Percentiles rank a stretch among this genome's conserved stretches.
Conservation (phyloP, 805 yeast species). For the Teunomyces kruisii region DNA sequence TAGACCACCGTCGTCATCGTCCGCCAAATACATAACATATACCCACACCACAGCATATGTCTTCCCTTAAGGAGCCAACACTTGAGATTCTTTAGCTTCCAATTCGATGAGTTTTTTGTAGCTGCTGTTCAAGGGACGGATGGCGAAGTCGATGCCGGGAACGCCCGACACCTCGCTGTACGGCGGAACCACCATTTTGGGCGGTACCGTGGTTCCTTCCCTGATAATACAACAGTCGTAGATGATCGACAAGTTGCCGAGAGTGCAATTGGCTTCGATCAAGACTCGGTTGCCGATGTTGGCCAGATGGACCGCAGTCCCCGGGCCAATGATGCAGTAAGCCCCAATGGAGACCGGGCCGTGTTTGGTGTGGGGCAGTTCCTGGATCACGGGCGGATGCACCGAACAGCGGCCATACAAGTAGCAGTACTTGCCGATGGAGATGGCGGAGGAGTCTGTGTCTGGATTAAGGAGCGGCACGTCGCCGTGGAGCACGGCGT, state of each 20-base stretch:
- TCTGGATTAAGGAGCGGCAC: constrained; percentile 14
- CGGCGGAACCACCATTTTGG: constrained; percentile 49
- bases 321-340: constrained; percentile 42
- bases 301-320: constrained; percentile 32
- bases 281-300: constrained; percentile 50
- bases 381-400: constrained; percentile 25
- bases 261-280: constrained; percentile 41
- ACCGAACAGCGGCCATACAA: constrained; percentile 29
- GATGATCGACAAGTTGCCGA: constrained; percentile 38
- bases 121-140: constrained; percentile 27
- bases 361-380: constrained; percentile 15
- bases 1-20: no score
- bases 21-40: no score
- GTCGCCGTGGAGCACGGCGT: constrained; percentile 36
- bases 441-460: constrained; percentile 25
- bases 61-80: constrained; percentile 5
- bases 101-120: constrained; percentile 37
- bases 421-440: constrained; percentile 48
- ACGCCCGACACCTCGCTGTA: constrained; percentile 45
- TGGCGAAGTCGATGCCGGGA: constrained; percentile 32
- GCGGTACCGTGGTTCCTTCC: constrained; percentile 41
- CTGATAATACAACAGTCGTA: constrained; percentile 54
- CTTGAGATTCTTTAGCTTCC: constrained; percentile 29
- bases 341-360: constrained; percentile 46
- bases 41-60: no score